These are phyloP conservation scores for Pseudomicrostroma phylloplanum DNA, from an alignment of 1,284 basidiomycete species.

Conservation along the genomic window DNA sequence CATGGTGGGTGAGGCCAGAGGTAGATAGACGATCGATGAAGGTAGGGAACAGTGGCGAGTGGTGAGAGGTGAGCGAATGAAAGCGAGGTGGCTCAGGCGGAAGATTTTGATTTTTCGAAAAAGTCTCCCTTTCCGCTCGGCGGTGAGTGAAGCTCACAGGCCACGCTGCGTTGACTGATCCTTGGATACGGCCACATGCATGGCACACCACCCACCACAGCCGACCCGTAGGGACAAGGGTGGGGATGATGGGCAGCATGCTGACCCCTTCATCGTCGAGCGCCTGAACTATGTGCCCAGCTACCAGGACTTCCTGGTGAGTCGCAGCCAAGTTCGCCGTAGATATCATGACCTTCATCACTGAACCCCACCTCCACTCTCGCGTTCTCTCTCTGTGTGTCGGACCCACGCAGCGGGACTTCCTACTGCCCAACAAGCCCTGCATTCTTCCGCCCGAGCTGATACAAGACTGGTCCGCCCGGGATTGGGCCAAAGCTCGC, in stretches of 20 bases:
- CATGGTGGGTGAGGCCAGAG: conserved; percentile 1
- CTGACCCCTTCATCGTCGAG: background rate
- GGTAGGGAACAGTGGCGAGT: no score
- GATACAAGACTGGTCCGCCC: background rate
- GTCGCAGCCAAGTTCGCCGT: background rate
- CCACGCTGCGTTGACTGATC: no score
- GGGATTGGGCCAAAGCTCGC: background rate
- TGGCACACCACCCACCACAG: no score
- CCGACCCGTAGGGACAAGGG: no score
- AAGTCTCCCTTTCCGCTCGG: no score
- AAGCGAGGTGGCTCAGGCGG: no score
- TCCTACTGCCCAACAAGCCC: background rate
- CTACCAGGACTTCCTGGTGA: conserved; percentile 4
- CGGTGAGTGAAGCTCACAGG: no score
- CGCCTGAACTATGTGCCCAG: background rate
- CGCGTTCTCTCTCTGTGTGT: background rate
- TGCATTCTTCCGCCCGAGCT: background rate
- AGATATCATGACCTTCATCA: background rate
- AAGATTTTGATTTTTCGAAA: no score
- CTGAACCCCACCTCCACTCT: background rate
- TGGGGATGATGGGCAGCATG: no score
- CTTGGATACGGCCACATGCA: no score
- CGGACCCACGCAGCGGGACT: conserved; percentile 2
- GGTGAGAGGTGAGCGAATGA: no score
- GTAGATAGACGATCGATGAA: no score